Evolutionary conservation across 2,329 filamentous ascomycete species (phyloP), one percentile per base, ranked within the genome.

Genomic region (Coniochaeta sp.): DNA sequence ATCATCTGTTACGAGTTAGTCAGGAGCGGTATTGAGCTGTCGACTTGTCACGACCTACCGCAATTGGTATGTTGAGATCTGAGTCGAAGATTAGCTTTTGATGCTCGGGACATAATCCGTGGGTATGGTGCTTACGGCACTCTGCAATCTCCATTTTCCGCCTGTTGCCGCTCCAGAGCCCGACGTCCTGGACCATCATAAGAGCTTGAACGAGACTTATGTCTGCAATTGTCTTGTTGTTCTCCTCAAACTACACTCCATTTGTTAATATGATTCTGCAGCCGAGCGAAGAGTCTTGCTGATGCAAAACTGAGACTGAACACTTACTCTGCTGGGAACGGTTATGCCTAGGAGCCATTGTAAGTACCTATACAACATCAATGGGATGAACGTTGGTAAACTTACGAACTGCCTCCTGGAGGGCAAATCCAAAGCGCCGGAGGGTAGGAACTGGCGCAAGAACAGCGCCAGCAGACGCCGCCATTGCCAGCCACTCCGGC

Each of bases 381-480:
- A 16, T 46, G 12, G 3, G 7, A 3, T 27, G 7, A 46, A 8
- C 8, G 13, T 46, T 24, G 2, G 13, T 48, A 16, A 28, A 67
- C 64, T 62, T 56, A 68, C 76, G 72, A 50, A 79, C 71, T 53
- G 76, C 73, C 57, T 80, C 76, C 58, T 78, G 74, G 4, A 80
- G 61, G 10, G 77, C 75, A 56, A 75, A 75, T 1, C 83, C 83
- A 50, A 87, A 81, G 58, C 81, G 83, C 24, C 79, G 75, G 32
- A 86, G 68, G 0, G 82, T 73, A 8, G 72, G 69, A 47, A 83
- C 75, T 0, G 82, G 77, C 2, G 81, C 80, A 42, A 79, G 66
- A 0, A 78, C 74, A 6, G 82, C 82, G 5, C 83, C 83, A n/a
- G 76, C 76, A 3, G 83, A 78, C 0, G 79, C 75, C 3, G 82